These are phyloP conservation scores for Truncatella angustata DNA, from an alignment of 2,329 filamentous ascomycete species.

Conservation along the genomic window DNA sequence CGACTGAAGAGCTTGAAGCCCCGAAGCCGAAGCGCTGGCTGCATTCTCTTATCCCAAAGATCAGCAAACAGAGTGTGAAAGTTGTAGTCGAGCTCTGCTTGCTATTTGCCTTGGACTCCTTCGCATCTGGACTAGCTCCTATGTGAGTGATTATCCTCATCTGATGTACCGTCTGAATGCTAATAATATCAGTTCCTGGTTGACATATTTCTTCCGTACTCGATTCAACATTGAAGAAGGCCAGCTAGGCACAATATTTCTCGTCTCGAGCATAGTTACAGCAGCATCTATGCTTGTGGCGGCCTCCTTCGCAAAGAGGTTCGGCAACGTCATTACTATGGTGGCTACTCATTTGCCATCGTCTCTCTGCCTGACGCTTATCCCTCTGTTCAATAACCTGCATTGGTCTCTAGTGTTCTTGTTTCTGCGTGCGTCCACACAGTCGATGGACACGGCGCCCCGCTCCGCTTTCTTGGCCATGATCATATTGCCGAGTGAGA, in stretches of 20 bases:
- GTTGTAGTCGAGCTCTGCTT: constrained; percentile 62
- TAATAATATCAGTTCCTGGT: constrained; percentile 53
- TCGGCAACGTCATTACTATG: constrained; percentile 71
- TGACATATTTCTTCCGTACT: constrained; percentile 54
- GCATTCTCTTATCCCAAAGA: constrained; percentile 47
- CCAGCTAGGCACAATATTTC: constrained; percentile 53
- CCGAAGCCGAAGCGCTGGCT: constrained; percentile 10
- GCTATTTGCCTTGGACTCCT: constrained; percentile 37
- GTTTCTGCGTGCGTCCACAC: constrained; percentile 58
- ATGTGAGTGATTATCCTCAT: constrained; percentile 46
- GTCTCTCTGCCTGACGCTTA: constrained; percentile 61
- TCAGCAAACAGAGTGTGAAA: constrained; percentile 38
- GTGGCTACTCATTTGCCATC: constrained; percentile 73
- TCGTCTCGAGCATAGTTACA: constrained; percentile 50
- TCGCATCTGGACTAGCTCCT: constrained; percentile 66
- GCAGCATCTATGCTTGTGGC: constrained; percentile 52
- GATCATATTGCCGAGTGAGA: constrained; percentile 61
- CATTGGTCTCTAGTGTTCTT: constrained; percentile 58
- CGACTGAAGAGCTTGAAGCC: background rate
- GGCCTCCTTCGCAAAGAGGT: constrained; percentile 51
- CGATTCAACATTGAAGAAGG: constrained; percentile 47
- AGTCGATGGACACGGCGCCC: constrained; percentile 70
- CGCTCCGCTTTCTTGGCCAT: constrained; percentile 68
- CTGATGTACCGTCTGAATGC: constrained; percentile 42
- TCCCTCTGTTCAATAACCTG: constrained; percentile 55